Base-by-base conservation (phyloP, 768 basidiomycete species). In the Lactarius sp. region DNA sequence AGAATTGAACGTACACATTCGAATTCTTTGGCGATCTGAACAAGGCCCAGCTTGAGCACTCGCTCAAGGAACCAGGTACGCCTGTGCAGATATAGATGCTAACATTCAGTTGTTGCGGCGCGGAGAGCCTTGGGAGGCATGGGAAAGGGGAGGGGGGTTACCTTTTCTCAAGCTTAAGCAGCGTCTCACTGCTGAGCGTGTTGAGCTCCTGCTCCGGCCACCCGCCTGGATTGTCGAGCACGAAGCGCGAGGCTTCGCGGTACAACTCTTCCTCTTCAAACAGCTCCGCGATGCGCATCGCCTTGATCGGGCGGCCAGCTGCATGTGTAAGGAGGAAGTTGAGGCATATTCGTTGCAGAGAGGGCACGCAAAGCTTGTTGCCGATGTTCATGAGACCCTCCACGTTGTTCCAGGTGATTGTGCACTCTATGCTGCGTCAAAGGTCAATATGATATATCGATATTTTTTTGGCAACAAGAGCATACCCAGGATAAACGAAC, bases 1-100 rank as follows among this genome's bases (percentile, higher is more conserved):
- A 34, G 34, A 27, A 22, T n/a, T 2, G 52, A 39, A 76, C 85
- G 67, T 71, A 94, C 92, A 71, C 95, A 97, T 83, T 91, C 88
- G 70, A 97, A 97, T 70, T 97, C 94, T 73, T 95, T 94, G n/a
- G 90, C 84, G 27, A 96, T 81, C 66, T 87, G 83, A 0, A 90
- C 89, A 46, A 93, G 78, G 2, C 93, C 92, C 10, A 98, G 84
- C 72, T 97, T 97, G 66, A 97, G 79, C 16, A 98, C 89, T 20
- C 95, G 85, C 73, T 98, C 95, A 20, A 97, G 81, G 76, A 97
- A 97, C 94, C 94, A 97, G 59, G 87, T 95, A 61, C 95, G 83
- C 41, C 93, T 92, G 67, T 16, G 37, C 46, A 46, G 37, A 37
- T 34, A 39, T 8, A 14, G 33, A 47, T 33, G 36, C 31, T 46